A percentile compares a stretch with the other conserved stretches of the same genome.
These are phyloP conservation scores for Talaromyces thailandensis DNA, from an alignment of 495 filamentous ascomycete species.

Conservation along the genomic window DNA sequence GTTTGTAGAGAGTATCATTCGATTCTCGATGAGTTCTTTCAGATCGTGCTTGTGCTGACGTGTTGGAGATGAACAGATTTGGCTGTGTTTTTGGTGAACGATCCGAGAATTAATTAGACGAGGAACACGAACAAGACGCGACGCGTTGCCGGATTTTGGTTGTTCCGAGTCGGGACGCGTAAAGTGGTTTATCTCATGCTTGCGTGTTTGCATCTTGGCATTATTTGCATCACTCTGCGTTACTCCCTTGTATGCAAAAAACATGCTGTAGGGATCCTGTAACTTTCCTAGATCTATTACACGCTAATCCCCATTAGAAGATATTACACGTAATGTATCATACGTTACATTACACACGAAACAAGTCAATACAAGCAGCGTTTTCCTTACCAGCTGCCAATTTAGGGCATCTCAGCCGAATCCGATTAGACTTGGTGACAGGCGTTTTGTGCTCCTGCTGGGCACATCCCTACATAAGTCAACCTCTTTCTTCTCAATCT, in stretches of 20 bases:
- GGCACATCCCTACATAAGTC: too few relatives aligned
- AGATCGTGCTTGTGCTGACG: background rate
- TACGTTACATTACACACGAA: background rate
- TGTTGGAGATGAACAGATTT: background rate
- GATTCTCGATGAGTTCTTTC: background rate
- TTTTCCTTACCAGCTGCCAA: background rate
- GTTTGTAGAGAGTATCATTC: background rate
- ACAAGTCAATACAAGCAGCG: background rate
- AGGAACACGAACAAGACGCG: conserved; percentile 23
- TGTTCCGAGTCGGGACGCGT: conserved; percentile 21
- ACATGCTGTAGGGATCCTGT: background rate
- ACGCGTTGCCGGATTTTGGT: conserved; percentile 22
- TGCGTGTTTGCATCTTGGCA: background rate
- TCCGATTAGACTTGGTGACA: background rate
- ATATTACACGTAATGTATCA: background rate
- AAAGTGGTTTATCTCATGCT: conserved; percentile 26
- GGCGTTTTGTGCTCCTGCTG: background rate
- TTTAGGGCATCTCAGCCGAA: background rate
- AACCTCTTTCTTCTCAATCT: background rate
- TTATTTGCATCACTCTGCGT: background rate
- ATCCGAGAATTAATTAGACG: background rate
- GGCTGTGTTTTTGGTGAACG: background rate
- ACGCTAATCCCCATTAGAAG: background rate
- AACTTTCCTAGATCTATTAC: background rate
- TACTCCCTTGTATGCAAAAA: background rate